Percentiles rank a stretch among this genome's conserved stretches.
Conservation (phyloP, 2,329 filamentous ascomycete species). For the Ascosphaera acerosa region DNA sequence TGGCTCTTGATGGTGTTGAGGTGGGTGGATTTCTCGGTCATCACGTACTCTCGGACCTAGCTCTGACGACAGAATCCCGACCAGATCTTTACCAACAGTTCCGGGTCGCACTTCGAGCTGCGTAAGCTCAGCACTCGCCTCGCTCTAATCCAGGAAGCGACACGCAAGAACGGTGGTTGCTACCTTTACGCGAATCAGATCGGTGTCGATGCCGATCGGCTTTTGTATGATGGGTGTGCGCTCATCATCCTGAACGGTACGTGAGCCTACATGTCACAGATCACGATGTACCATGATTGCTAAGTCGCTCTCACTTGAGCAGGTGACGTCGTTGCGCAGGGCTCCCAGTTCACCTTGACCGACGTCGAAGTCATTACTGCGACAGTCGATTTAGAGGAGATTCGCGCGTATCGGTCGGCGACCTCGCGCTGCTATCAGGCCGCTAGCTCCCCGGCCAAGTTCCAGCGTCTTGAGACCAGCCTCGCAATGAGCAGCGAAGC, state of each 20-base stretch:
- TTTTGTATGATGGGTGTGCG: slow-evolving; percentile 33
- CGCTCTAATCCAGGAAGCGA: slow-evolving; percentile 37
- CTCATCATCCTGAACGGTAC: slow-evolving; percentile 35
- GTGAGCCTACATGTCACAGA: neutral
- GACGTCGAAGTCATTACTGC: slow-evolving; percentile 39
- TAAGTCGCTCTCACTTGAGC: neutral
- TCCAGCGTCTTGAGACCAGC: slow-evolving; percentile 10
- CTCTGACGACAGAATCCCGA: no score
- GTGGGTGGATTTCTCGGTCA: neutral
- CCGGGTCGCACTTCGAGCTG: slow-evolving; percentile 22
- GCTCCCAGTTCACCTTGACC: slow-evolving; percentile 20
- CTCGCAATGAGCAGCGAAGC: slow-evolving; percentile 9
- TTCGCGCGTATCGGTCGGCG: slow-evolving; percentile 20
- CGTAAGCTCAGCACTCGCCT: slow-evolving; percentile 39
- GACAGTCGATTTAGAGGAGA: slow-evolving; percentile 42
- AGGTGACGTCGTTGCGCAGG: slow-evolving; percentile 9
- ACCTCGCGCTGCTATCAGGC: slow-evolving; percentile 11
- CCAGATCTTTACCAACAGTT: neutral
- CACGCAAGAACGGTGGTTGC: slow-evolving; percentile 19
- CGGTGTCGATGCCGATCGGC: slow-evolving; percentile 29
- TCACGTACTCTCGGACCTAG: no score
- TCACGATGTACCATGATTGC: slow-evolving; percentile 8
- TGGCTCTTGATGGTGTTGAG: slow-evolving; percentile 42
- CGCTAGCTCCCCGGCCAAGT: slow-evolving; percentile 4
- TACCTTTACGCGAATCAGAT: slow-evolving; percentile 34